Base-by-base conservation (phyloP, 768 basidiomycete genomes). In the Podaxis sp. region DNA sequence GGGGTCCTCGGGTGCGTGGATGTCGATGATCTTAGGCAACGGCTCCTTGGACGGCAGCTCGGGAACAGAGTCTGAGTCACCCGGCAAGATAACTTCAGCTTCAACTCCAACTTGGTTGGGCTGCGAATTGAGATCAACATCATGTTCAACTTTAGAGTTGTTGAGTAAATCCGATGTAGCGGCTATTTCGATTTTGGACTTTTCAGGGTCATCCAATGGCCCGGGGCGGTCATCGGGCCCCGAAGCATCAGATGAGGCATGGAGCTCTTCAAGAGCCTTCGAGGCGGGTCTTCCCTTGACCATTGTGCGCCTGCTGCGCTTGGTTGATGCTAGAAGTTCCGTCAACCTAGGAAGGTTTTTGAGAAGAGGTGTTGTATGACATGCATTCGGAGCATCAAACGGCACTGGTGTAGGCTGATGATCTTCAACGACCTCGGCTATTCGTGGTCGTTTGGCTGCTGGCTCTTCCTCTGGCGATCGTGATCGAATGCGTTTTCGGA, bases 291-390 rank as follows among this genome's bases (percentile, higher is more conserved):
- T 28, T 17, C 39, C 39, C 36, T 40, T 59, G 13, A 48, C 74
- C 69, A 40, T n/a, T 11, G 33, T 15, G 17, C 12, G 28, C 44
- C 52, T 51, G 17, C 30, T 33, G n/a, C 39, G 49, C 39, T 73
- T 74, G 13, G 78, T 73, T 8, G 80, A 77, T 4, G 77, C 79
- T 0, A 80, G 69, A 13, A 81, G 74, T 49, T 78, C 78, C 1
- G 73, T 76, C 51, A 77, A 68, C 38, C 70, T 76, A n/a, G 75
- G 80, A 26, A 76, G 61, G 24, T 66, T 63, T 8, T 61, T 63
- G 11, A 66, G 69, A 26, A 68, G 66, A 2, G 69, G 70, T 7
- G 63, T 69, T 7, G 66, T 51, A 9, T 61, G 64, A n/a, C 24
- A 46, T 22, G 19, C n/a, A 19, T 46, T n/a, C 8, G 19, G 7